Evolutionary conservation across 352 stramenopile species (phyloP), one percentile per base, ranked within the genome.

Genomic region (Pythium oligandrum): DNA sequence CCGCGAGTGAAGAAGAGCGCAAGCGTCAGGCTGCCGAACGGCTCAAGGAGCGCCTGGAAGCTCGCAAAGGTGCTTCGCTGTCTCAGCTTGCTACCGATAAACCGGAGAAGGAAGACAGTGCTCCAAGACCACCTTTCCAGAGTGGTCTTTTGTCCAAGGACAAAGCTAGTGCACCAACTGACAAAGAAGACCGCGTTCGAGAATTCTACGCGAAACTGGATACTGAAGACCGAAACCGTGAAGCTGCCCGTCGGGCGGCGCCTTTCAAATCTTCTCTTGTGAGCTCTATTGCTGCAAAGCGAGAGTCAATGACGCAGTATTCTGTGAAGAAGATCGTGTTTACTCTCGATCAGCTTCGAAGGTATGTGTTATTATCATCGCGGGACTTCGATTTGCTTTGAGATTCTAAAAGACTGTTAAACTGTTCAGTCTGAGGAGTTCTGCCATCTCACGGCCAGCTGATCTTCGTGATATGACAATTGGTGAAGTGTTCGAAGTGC

Each of bases 401-500:
- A 26, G 17, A 26, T 26, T 26, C 17, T 26, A 26, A 26, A 26
- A 26, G 17, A 26, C 17, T 26, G 17, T 26, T 26, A 26, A 26
- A 26, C 17, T 26, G 17, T 26, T 26, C 17, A 82, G 66, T 43
- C 61, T 73, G 37, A 67, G 70, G 51, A 52, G 44, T 33, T 59
- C 57, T 44, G 63, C 66, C 6, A 38, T 75, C 34, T 60, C 69
- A 33, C 70, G 65, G 33, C 81, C 81, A 36, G 43, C 59, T 34
- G 75, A 90, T 57, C 59, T 90, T 2, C 66, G 63, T 11, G 65
- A 86, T 53, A 93, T 89, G 78, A 85, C 66, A 37, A 78, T 92
- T 11, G 59, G 68, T n/a, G 71, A 87, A 48, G 64, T 83, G 0
- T 74, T 67, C 55, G 63, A 86, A 61, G 50, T 85, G 26, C 60